A percentile compares a stretch with the other conserved stretches of the same genome.
Conservation (phyloP, 2,329 filamentous ascomycete species). For the Fusarium sp. region DNA sequence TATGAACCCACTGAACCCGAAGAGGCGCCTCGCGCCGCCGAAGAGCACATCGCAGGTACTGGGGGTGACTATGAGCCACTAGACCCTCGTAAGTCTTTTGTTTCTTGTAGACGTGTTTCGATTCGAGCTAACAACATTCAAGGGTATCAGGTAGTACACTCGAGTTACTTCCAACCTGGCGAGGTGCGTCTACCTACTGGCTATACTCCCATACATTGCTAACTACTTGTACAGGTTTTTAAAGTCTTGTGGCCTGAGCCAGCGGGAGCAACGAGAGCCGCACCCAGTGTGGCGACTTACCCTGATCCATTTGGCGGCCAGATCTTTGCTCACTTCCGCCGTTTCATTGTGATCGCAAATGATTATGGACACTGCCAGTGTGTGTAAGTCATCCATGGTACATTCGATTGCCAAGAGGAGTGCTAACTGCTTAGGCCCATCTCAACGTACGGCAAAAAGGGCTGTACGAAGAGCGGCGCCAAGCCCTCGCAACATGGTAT, state of each 20-base stretch:
- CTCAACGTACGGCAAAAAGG: slow-evolving; percentile 61
- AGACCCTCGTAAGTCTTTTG: slow-evolving; percentile 49
- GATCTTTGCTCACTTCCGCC: slow-evolving; percentile 60
- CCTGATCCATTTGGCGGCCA: slow-evolving; percentile 48
- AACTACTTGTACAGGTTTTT: slow-evolving; percentile 54
- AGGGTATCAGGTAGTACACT: slow-evolving; percentile 54
- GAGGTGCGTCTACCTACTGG: slow-evolving; percentile 43
- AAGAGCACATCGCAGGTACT: slow-evolving; percentile 32
- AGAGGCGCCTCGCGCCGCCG: slow-evolving; percentile 27
- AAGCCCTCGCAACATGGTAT: slow-evolving; percentile 63
- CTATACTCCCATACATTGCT: background rate
- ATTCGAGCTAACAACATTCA: slow-evolving; percentile 18
- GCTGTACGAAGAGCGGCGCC: slow-evolving; percentile 61
- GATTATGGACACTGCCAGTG: slow-evolving; percentile 62
- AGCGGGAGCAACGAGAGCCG: slow-evolving; percentile 48
- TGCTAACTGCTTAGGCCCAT: slow-evolving; percentile 56
- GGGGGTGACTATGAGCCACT: slow-evolving; percentile 40
- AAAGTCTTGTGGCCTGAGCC: slow-evolving; percentile 65
- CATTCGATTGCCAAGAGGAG: background rate
- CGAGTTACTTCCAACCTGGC: slow-evolving; percentile 52
- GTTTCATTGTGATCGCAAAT: slow-evolving; percentile 63
- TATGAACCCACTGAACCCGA: slow-evolving; percentile 41
- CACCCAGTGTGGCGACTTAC: slow-evolving; percentile 47
- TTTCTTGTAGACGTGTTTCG: no score
- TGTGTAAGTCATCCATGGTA: slow-evolving; percentile 55